phyloP scores from a whole-genome alignment of 345 rosid species.

The Citrus sinensis region DNA sequence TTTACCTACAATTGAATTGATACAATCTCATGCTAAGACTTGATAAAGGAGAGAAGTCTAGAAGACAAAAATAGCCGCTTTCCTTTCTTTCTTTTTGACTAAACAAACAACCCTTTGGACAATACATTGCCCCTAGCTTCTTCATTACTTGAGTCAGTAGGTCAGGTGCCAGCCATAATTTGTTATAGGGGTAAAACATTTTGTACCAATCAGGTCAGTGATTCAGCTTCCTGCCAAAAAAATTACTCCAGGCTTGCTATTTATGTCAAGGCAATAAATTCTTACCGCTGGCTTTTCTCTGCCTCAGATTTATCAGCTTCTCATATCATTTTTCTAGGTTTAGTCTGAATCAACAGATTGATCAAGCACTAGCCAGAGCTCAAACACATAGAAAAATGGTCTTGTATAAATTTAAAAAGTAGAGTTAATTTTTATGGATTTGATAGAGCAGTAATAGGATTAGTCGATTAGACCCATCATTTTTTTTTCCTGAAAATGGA shows the following conservation, averaged over 20 bases:
- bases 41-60: too few relatives aligned
- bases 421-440: not conserved
- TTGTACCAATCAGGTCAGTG: not conserved
- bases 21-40: not conserved
- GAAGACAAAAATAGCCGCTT: not conserved
- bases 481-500: too few relatives aligned
- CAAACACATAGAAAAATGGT: not conserved
- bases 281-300: not conserved
- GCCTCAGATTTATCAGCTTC: not conserved
- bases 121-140: not conserved
- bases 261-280: not conserved
- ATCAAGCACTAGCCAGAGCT: not conserved
- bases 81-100: not conserved
- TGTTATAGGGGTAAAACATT: not conserved
- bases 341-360: not conserved
- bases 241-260: not conserved
- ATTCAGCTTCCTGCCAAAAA: not conserved
- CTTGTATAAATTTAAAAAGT: not conserved
- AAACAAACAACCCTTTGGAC: not conserved
- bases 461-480: too few relatives aligned
- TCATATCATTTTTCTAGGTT: not conserved
- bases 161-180: not conserved
- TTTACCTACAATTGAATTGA: not conserved
- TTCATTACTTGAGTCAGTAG: not conserved
- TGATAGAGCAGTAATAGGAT: not conserved